phyloP scores from a whole-genome alignment of 805 yeast species.

The Kodamaea fukazawae region DNA sequence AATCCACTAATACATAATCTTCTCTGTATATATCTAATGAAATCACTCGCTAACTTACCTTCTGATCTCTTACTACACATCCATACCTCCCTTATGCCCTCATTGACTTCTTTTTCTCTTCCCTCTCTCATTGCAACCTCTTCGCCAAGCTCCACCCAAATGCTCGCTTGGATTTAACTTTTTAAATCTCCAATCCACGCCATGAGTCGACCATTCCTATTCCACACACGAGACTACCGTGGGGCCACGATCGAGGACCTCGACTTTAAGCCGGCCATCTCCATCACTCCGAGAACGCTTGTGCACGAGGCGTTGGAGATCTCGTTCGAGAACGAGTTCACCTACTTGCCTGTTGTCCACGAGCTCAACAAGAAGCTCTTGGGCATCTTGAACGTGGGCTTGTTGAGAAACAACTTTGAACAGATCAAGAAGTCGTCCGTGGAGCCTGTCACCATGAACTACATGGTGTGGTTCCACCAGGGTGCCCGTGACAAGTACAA shows the following conservation, averaged over 20 bases:
- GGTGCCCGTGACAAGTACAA: slow-evolving; percentile 34
- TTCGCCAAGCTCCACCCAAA: no score
- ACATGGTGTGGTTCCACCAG: slow-evolving; percentile 45
- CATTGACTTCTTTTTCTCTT: no score
- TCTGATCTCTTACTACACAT: no score
- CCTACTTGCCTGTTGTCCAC: slow-evolving; percentile 52
- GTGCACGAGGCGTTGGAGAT: slow-evolving; percentile 51
- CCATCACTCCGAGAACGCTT: slow-evolving; percentile 48
- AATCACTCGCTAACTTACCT: no score
- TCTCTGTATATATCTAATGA: slow-evolving; percentile 3
- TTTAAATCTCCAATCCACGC: slow-evolving; percentile 6
- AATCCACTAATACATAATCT: neutral
- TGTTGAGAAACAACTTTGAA: slow-evolving; percentile 30
- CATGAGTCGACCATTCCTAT: slow-evolving; percentile 12
- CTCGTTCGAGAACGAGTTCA: slow-evolving; percentile 54
- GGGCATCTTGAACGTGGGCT: slow-evolving; percentile 49
- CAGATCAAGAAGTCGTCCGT: slow-evolving; percentile 22
- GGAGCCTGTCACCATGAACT: slow-evolving; percentile 29
- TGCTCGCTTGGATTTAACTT: neutral
- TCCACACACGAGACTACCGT: slow-evolving; percentile 38
- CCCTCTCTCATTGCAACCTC: no score
- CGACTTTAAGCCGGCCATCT: slow-evolving; percentile 55
- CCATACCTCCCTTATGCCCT: no score
- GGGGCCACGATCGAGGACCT: slow-evolving; percentile 60
- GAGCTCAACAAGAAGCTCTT: slow-evolving; percentile 44